Evolutionary conservation across 108 stramenopile species (phyloP), one percentile per base, ranked within the genome.

Genomic region (Aureococcus anophagefferens): DNA sequence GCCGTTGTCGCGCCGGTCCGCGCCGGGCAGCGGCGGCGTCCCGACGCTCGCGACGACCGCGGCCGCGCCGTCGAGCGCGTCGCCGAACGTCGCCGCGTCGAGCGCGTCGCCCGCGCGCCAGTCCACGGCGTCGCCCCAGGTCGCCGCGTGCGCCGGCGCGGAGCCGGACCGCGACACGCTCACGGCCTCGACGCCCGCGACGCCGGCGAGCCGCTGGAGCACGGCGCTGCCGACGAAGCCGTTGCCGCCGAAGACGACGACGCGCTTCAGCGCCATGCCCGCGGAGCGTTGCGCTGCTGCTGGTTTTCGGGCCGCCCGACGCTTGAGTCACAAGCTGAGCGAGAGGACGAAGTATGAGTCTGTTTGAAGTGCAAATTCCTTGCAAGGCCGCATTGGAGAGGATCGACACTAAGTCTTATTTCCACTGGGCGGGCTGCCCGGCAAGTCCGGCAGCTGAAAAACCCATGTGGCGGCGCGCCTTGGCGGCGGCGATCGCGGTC

Each of bases 191-290:
- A 59, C 51, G 21, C 21, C 25, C 25, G 25, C 0, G 7, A 25
- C 25, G 25, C 21, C 1, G 51, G 21, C 25, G 51, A 59, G 51
- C 25, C 25, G 51, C 3, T 25, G 17, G 1, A 59, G 25, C 21
- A 59, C 51, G 7, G 4, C 51, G 21, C 21, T 25, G 1, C 51
- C 51, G 7, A 59, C 51, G 13, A 59, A 59, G 51, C 51, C 51
- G 51, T 16, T 59, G 51, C 51, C 51, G 21, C 51, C 51, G 51
- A 59, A 59, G 51, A 59, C 51, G 51, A 59, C 51, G 51, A 59
- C 25, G 21, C 25, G 17, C 25, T 44, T 44, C 13, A 44, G 13
- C 13, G 40, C 40, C n/a, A n/a, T n/a, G n/a, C n/a, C n/a, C n/a
- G n/a, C n/a, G n/a, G n/a, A n/a, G n/a, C n/a, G n/a, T n/a, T n/a